These are phyloP conservation scores for Solanum dulcamara DNA, from an alignment of 257 asterid species.

Conservation along the genomic window DNA sequence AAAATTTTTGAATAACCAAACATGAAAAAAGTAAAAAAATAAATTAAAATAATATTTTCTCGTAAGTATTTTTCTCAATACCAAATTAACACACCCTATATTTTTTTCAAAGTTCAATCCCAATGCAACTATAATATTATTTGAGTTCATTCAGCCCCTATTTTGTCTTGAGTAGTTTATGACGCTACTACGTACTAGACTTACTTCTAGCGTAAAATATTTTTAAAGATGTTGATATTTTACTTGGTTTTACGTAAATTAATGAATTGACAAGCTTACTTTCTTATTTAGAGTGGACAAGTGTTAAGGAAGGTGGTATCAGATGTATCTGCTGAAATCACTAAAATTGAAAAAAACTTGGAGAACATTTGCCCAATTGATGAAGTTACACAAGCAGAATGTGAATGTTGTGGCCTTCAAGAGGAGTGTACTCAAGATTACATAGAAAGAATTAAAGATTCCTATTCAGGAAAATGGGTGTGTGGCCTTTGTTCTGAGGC, in stretches of 20 bases:
- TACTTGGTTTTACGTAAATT: not conserved
- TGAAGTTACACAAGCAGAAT: slow-evolving; percentile 67
- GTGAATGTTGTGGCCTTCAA: slow-evolving; percentile 86
- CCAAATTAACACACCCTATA: not conserved
- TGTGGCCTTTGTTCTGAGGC: slow-evolving; percentile 93
- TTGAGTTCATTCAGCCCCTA: no score
- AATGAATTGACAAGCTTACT: not conserved
- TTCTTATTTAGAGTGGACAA: not conserved
- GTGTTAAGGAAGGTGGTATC: slow-evolving; percentile 23
- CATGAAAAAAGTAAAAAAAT: no score
- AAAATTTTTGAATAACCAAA: no score
- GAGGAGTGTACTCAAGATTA: slow-evolving; percentile 80
- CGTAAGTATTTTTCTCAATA: no score
- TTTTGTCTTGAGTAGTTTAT: not conserved
- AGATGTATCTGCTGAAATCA: slow-evolving; percentile 54
- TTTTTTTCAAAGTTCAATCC: not conserved
- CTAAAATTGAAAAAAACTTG: not conserved
- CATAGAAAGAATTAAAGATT: slow-evolving; percentile 38
- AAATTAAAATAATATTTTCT: no score
- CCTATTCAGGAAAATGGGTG: slow-evolving; percentile 45
- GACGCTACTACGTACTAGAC: no score
- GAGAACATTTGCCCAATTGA: slow-evolving; percentile 32
- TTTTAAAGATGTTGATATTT: not conserved
- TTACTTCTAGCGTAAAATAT: no score
- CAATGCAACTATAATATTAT: not conserved